Evolutionary conservation across 805 yeast species (phyloP).

Genomic region (Candida hungchunana): DNA sequence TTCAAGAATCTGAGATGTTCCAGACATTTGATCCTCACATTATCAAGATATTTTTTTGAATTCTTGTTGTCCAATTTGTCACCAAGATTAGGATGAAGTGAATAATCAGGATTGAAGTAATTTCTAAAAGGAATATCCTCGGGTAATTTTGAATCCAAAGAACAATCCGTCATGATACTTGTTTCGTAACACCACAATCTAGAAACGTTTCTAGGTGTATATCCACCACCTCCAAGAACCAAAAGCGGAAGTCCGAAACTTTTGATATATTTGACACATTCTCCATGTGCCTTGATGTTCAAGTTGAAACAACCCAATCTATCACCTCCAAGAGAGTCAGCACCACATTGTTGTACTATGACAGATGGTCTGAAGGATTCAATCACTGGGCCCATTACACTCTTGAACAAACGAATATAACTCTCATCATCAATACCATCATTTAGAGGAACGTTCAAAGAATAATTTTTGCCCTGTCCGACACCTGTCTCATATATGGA

Average conservation of each 20-base stretch:
- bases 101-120: constrained; percentile 76
- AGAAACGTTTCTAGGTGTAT: constrained; percentile 92
- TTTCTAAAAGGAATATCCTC: constrained; percentile 51
- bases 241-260: constrained; percentile 87
- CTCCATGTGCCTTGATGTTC: constrained; percentile 91
- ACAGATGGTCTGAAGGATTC: constrained; percentile 90
- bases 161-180: constrained; percentile 64
- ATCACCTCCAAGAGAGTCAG: constrained; percentile 92
- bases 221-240: constrained; percentile 97
- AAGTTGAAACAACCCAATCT: constrained; percentile 91
- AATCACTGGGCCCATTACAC: constrained; percentile 85
- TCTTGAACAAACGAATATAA: constrained; percentile 70
- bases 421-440: constrained; percentile 96
- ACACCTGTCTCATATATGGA: constrained; percentile 85
- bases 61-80: constrained; percentile 84
- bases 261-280: constrained; percentile 86
- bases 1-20: constrained; percentile 79
- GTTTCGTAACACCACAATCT: constrained; percentile 97
- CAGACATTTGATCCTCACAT: constrained; percentile 65
- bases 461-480: constrained; percentile 82
- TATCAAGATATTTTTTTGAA: constrained; percentile 75
- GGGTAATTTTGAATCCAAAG: constrained; percentile 57
- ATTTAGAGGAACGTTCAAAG: constrained; percentile 86
- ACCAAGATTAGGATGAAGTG: constrained; percentile 79
- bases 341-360: constrained; percentile 95